Conservation (phyloP, 305 asterid species). For the Fraxinus albicans region DNA sequence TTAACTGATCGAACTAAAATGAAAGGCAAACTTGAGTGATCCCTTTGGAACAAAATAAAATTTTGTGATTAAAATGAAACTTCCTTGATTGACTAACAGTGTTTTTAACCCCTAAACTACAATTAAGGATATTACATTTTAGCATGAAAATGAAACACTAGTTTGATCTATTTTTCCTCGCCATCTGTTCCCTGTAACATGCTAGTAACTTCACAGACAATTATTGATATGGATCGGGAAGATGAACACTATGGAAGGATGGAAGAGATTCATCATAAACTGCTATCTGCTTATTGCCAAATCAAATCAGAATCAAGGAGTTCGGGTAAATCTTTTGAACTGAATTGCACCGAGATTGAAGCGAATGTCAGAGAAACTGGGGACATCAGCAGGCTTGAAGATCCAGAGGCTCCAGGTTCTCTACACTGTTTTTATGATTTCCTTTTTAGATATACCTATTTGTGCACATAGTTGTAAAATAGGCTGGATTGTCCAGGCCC, state of each 20-base stretch:
- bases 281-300: conserved; percentile 67
- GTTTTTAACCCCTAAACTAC: neutral
- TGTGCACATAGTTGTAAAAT: neutral
- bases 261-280: conserved; percentile 58
- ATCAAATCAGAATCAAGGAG: conserved; percentile 31
- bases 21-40: neutral
- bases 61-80: neutral
- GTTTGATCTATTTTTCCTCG: neutral
- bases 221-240: conserved; percentile 81
- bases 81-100: neutral
- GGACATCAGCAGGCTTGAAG: conserved; percentile 29
- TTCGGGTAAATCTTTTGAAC: conserved; percentile 21
- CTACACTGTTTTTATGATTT: neutral
- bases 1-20: neutral
- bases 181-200: neutral
- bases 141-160: neutral
- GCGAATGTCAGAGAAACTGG: conserved; percentile 26
- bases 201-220: conserved; percentile 42
- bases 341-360: conserved; percentile 20
- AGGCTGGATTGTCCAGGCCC: neutral
- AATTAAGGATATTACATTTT: neutral
- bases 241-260: conserved; percentile 58
- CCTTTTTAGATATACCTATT: neutral
- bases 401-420: conserved; percentile 47
- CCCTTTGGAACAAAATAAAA: neutral